A percentile compares a stretch with the other conserved stretches of the same genome.
Conservation (phyloP, 495 filamentous ascomycete genomes). For the Hypoxylon crocopeplum region DNA sequence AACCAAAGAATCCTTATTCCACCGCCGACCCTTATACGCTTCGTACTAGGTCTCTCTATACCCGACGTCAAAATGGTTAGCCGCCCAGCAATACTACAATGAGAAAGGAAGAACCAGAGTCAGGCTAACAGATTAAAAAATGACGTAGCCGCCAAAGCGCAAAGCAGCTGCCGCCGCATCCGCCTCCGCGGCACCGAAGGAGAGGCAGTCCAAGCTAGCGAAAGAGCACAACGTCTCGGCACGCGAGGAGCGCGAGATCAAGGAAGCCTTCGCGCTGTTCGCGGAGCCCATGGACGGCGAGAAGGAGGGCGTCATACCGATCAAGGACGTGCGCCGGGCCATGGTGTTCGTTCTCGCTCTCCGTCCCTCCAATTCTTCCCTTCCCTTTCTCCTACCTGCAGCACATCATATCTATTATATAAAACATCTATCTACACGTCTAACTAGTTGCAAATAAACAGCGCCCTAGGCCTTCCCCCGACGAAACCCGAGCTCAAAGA, state of each 20-base stretch:
- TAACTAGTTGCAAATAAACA: conserved; percentile 39
- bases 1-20: too few relatives aligned
- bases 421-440: too few relatives aligned
- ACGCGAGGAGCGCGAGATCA: conserved; percentile 86
- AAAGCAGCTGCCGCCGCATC: conserved; percentile 40
- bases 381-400: neutral
- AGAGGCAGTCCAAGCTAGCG: conserved; percentile 78
- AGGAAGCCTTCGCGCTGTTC: conserved; percentile 87
- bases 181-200: conserved; percentile 33
- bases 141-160: conserved; percentile 51
- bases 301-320: conserved; percentile 74
- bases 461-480: conserved; percentile 77
- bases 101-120: neutral
- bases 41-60: too few relatives aligned
- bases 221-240: conserved; percentile 84
- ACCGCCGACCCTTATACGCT: too few relatives aligned
- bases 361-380: neutral
- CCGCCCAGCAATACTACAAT: neutral
- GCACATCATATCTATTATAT: too few relatives aligned
- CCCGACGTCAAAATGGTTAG: neutral
- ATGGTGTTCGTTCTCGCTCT: conserved; percentile 67
- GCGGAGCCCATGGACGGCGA: conserved; percentile 70
- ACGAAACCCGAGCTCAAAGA: conserved; percentile 69
- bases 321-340: conserved; percentile 80
- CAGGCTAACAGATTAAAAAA: conserved; percentile 16